Evolutionary conservation across 495 filamentous ascomycete species (phyloP), one percentile per base, ranked within the genome.

Genomic region (Parmelia sp.): DNA sequence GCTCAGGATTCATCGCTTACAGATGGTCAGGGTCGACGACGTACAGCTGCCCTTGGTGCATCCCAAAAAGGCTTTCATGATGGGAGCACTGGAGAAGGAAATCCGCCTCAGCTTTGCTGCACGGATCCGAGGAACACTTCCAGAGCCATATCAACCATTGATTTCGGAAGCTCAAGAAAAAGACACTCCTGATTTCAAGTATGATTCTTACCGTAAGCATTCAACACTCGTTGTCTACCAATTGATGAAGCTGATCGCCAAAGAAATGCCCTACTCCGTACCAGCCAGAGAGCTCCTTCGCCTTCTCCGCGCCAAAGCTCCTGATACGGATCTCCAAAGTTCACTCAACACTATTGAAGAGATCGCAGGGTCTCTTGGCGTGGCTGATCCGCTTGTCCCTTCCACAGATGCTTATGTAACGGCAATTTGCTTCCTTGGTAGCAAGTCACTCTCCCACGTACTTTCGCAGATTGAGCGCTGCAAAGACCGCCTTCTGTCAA

Each of bases 71-170:
- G 88, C 92, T 8, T 96, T 97, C 74, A 95, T 99, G 51, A 74
- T 83, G 27, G 94, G 91, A 14, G 85, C 90, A 14, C 77, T 99
- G 56, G 95, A 99, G 74, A 97, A 97, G 78, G 94, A 99, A 75
- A 96, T 97, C 63, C 87, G 95, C 25, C 82, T 97, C 40, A 96
- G 90, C 71, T 99, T 99, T 74, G 91, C 95, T 0, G 92, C 94
- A 71, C 90, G 94, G 36, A 96, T 99, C 73, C 91, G 92, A 75
- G 90, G 90, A 53, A 97, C 94, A 44, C 81, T 99, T 25, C 94
- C 91, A 11, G 86, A 90, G 57, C 87, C 88, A 14, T 96, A 95
- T 69, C 86, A 92, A 69, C 77, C 79, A 8, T 79, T 97, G 60
- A 96, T 99, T 67, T 80, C 88, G 0, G 84, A 89, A 65, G 88